Base-by-base conservation (phyloP, 208 protist genomes). In the Leptomonas pyrrhocoris region DNA sequence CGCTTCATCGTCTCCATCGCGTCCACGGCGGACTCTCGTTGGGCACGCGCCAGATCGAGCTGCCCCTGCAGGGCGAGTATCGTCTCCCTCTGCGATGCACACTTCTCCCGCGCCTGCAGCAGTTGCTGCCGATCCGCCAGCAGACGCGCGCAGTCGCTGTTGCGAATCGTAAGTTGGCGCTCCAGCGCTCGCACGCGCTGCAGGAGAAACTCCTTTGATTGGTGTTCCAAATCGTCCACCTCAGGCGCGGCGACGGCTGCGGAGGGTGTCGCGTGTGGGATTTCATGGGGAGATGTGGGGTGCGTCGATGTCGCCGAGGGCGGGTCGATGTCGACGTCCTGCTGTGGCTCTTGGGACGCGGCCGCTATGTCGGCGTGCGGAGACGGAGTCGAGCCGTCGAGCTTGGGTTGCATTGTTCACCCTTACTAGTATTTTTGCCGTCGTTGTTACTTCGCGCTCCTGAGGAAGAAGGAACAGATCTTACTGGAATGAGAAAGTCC, bases 141-240 rank as follows among this genome's bases (percentile, higher is more conserved):
- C 8, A 94, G 75, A 13, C 72, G 77, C 6, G 74, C 68, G 56
- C 81, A 92, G 64, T 89, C 86, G 12, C 53, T 63, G 63, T 88
- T 92, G 61, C 85, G 86, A 25, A 80, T 75, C 21, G 67, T 83
- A 23, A 94, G 78, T 66, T 94, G 79, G 19, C 69, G 77, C 66
- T 88, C 80, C 19, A 94, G 73, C 4, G 80, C 85, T 7, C 42
- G 28, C 64, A 92, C 77, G 12, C 85, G 77, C 57, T 83, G 74
- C 8, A 86, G 70, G 19, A 89, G 76, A 54, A 91, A 87, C 23
- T 84, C 76, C 5, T 80, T 82, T 2, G 86, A 86, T 63, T 92
- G 77, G 2, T 65, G 40, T 21, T 68, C 72, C 6, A 90, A 64
- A 27, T 68, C 60, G 12, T 49, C 60, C 15, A 15, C 46, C 48